Evolutionary conservation across 164 flowering plant genomes (phyloP).

Genomic region (Macadamia integrifolia): DNA sequence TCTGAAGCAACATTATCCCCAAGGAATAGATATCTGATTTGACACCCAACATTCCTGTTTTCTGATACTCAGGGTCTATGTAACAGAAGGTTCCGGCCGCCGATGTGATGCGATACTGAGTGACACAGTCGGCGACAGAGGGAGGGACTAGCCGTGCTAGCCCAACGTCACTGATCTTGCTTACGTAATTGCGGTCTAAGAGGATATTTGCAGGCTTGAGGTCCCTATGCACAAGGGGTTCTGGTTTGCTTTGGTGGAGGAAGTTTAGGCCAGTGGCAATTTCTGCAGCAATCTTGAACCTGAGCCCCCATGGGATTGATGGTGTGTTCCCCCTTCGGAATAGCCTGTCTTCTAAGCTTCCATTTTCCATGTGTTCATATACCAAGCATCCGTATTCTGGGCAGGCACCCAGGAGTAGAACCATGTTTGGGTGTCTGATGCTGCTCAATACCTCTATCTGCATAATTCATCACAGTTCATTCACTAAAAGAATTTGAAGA

Average conservation of each 20-base stretch:
- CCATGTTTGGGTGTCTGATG: constrained; percentile 86
- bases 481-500: too few relatives aligned
- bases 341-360: constrained; percentile 71
- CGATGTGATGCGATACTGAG: constrained; percentile 70
- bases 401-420: constrained; percentile 69
- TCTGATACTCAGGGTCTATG: constrained; percentile 87
- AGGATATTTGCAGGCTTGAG: constrained; percentile 81
- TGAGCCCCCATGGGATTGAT: constrained; percentile 45
- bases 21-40: constrained; percentile 70
- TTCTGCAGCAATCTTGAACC: constrained; percentile 64
- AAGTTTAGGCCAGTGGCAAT: constrained; percentile 64
- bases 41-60: constrained; percentile 55
- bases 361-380: constrained; percentile 64
- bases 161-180: constrained; percentile 80
- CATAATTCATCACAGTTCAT: background rate
- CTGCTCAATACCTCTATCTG: constrained; percentile 72
- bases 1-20: constrained; percentile 67
- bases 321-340: constrained; percentile 41
- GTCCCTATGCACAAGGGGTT: constrained; percentile 76
- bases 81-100: constrained; percentile 85
- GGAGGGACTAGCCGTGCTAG: constrained; percentile 68
- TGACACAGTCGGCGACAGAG: constrained; percentile 54
- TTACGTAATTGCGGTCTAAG: constrained; percentile 52
- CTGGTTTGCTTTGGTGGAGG: constrained; percentile 82
- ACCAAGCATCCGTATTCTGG: constrained; percentile 77